phyloP scores from a whole-genome alignment of 345 rosid species.

The Brassica cretica region DNA sequence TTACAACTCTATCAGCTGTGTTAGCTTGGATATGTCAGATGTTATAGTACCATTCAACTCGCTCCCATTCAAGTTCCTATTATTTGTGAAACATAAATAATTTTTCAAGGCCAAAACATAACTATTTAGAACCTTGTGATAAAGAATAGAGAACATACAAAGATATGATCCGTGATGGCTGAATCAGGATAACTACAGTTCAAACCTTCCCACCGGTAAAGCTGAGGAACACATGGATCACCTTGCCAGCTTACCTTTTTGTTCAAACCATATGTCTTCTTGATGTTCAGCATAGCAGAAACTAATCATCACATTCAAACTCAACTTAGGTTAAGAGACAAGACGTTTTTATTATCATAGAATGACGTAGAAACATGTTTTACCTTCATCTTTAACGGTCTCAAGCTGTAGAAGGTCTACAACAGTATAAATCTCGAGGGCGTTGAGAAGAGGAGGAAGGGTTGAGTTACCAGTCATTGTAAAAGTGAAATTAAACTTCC shows the following conservation, averaged over 20 bases:
- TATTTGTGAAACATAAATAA: background rate
- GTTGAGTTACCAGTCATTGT: conserved; percentile 31
- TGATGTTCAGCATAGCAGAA: conserved; percentile 44
- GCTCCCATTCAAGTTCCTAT: conserved; percentile 41
- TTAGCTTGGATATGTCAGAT: conserved; percentile 36
- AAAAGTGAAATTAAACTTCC: conserved; percentile 21
- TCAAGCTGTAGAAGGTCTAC: conserved; percentile 16
- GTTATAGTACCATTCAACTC: conserved; percentile 40
- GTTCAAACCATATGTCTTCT: conserved; percentile 39
- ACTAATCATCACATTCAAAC: conserved; percentile 17
- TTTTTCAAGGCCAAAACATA: no score
- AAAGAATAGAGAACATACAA: conserved; percentile 45
- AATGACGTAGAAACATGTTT: background rate
- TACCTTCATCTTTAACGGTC: conserved; percentile 37
- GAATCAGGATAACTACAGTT: conserved; percentile 36
- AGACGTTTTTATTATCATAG: no score
- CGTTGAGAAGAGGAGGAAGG: conserved; percentile 44
- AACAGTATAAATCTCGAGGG: conserved; percentile 39
- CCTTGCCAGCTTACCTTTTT: conserved; percentile 48
- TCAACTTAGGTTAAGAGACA: background rate
- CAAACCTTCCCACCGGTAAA: conserved; percentile 44
- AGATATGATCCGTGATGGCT: conserved; percentile 40
- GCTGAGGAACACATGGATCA: conserved; percentile 47
- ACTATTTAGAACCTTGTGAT: background rate
- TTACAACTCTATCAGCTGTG: conserved; percentile 25